Evolutionary conservation across 2,329 filamentous ascomycete species (phyloP), one percentile per base, ranked within the genome.

Genomic region (Grosmannia penicillata): DNA sequence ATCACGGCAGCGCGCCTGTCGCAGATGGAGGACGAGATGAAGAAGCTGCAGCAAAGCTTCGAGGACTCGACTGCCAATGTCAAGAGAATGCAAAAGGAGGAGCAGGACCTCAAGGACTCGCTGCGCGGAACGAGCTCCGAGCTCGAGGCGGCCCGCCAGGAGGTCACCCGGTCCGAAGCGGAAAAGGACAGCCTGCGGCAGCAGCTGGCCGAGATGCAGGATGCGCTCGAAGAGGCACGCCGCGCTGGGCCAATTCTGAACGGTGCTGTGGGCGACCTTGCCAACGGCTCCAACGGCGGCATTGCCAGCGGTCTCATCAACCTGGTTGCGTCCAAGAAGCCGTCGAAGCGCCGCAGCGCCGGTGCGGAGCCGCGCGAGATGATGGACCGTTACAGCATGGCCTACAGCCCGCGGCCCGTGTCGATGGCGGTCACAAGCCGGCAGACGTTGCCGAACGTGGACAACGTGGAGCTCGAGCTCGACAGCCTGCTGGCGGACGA

Each of bases 1-100:
- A 95, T 96, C 52, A 84, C 83, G 3, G 86, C 89, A 38, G 91
- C 91, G 46, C 82, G 85, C 48, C 68, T 98, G 39, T 78, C 82
- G 50, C 84, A 81, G 35, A 83, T 96, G 77, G 91, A 98, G 57
- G 82, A 86, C 49, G 91, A 98, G 53, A 94, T 96, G 82, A 79
- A 78, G 64, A 87, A 84, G 59, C 68, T 96, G 36, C 86, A 95
- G 59, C 65, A 73, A 43, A 91, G 75, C 53, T 93, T 93, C 59
- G 83, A 93, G 41, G 91, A 98, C 54, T 93, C 87, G 44, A 78
- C 81, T 5, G 72, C 77, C 45, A 95, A 87, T 56, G 84, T 94
- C 60, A 93, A 94, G 61, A 75, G 87, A 46, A 75, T 98, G 56
- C 87, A 96, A 56, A 87, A 95, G 52, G 89, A 96, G 60, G 89